Base-by-base conservation (phyloP, 768 basidiomycete species). In the Pisolithus orientalis region DNA sequence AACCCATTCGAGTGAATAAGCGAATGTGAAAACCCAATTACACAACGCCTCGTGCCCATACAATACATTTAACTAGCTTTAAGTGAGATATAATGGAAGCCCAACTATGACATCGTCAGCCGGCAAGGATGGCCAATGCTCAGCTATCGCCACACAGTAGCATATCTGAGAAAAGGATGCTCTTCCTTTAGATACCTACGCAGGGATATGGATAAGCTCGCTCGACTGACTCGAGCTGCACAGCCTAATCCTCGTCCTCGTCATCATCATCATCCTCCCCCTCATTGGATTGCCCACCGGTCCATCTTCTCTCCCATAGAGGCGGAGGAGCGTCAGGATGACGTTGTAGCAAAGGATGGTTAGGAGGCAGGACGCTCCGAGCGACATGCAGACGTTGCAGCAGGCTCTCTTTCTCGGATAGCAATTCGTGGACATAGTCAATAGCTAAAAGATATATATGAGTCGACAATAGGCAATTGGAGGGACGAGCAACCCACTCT, bases 251-350 rank as follows among this genome's bases (percentile, higher is more conserved):
- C 4, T 77, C 79, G 1, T 75, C 78, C 1, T 79, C 78, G 1
- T 75, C 76, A 2, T 70, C 76, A 11, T 74, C 76, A 48, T 76
- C 75, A 4, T 70, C 69, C 28, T 70, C 74, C 44, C 68, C 77
- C 32, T 72, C 67, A 50, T 71, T 75, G 46, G 76, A 75, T 50
- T 79, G 75, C 1, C 89, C 90, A 14, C 90, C 89, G 39, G 82
- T 82, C 91, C 91, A 93, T 55, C 84, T 82, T 39, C 86, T 78
- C 63, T 92, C 88, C 91, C 91, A 94, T 17, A 84, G 71, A 28
- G 82, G 80, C 40, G 62, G 59, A 0, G 55, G 50, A 47, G 60
- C 52, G 57, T 68, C 62, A 50, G 59, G 57, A 37, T 54, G 47
- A 50, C 65, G 34, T 52, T 51, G 50, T 55, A 80, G 73, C 10